Evolutionary conservation across 805 yeast genomes (phyloP), one percentile per base, ranked within the genome.

Genomic region (Candida glaebosa): DNA sequence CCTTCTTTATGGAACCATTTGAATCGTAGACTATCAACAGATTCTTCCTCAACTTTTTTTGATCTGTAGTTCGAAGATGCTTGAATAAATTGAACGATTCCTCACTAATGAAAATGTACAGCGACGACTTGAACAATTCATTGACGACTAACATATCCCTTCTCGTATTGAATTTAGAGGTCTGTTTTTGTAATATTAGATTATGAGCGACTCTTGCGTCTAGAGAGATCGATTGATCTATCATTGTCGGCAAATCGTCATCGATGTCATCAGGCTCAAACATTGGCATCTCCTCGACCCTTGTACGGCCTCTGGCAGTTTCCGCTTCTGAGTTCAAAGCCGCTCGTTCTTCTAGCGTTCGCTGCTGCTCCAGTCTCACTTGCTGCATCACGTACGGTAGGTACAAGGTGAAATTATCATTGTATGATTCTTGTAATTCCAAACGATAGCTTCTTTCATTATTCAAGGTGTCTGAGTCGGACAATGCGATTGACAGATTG

Each of bases 301-400:
- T n/a, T n/a, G n/a, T n/a, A n/a, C n/a, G n/a, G n/a, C n/a, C n/a
- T n/a, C n/a, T n/a, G n/a, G n/a, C n/a, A n/a, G n/a, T n/a, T n/a
- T n/a, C n/a, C n/a, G n/a, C n/a, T n/a, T n/a, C n/a, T n/a, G n/a
- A n/a, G n/a, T n/a, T n/a, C n/a, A n/a, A n/a, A n/a, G n/a, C n/a
- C n/a, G n/a, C n/a, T 31, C 15, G 12, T 12, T 8, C 3, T 12
- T 16, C 33, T 30, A n/a, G 41, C 14, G 15, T 17, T 5, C 12
- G 26, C 37, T 7, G 15, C 28, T 36, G 32, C n/a, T 9, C 17
- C 28, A 5, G n/a, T 18, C 71, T 52, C 36, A 54, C 37, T 24
- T 61, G 55, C 24, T 71, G 49, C n/a, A 66, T 37, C n/a, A 67
- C 47, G 49, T 46, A 69, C 4, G 75, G 75, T 5, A 66, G 46